Base-by-base conservation (phyloP, 345 rosid genomes). In the Nasturtium officinale region DNA sequence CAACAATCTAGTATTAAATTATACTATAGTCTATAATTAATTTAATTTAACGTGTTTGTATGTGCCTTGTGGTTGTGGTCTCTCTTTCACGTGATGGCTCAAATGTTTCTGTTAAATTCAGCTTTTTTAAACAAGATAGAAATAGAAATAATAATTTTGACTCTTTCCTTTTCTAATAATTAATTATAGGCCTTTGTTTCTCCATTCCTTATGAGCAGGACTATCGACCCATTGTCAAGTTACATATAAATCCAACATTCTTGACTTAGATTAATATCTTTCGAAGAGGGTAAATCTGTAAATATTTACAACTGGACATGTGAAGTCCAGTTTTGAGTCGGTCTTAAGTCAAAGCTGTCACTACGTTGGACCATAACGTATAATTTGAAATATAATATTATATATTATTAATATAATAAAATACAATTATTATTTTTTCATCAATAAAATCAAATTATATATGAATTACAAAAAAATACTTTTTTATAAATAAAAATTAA, bases 1-100 rank as follows among this genome's bases (percentile, higher is more conserved):
- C 2, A 3, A 5, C 18, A 5, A 12, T 50, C 10, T 11, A 42
- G 46, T 42, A 37, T 8, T 50, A 71, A 23, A 23, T 23, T 2
- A 37, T 52, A 20, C 6, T 61, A 55, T 73, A 45, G 3, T 18
- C 30, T 23, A 23, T 23, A 23, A 23, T 23, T 23, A 1, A 1
- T 28, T 17, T 56, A 13, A 47, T 3, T 35, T 46, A 74, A 68
- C 32, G 51, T 73, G 69, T 67, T 72, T 76, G 73, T 42, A 30
- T 69, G 7, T 42, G 46, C 45, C 46, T 71, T 72, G 69, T 65
- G 30, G 55, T 66, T 66, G 6, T 59, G 77, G 77, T 42, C 32
- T 78, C 65, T 62, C 75, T 76, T 69, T 62, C 79, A 76, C 79
- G 75, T 62, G 79, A 76, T 17, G n/a, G 26, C 63, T 28, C 59